phyloP scores from a whole-genome alignment of 768 basidiomycete species.

The Polyporus arcularius region DNA sequence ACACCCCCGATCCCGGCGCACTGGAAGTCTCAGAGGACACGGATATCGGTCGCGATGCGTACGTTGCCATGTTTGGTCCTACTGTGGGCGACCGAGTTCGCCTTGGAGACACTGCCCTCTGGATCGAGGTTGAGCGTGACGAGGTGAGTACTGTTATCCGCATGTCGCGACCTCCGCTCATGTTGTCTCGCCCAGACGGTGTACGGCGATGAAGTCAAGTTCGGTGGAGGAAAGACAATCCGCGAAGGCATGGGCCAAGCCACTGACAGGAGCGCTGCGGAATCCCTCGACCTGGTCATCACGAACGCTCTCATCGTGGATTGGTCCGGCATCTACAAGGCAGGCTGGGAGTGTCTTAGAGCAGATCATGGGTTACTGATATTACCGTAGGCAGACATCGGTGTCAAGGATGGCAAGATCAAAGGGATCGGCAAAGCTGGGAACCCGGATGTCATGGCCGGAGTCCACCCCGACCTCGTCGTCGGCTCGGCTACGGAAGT shows the following conservation, averaged over 20 bases:
- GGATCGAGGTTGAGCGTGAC: slow-evolving; percentile 92
- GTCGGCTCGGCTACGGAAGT: slow-evolving; percentile 94
- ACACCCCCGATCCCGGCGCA: slow-evolving; percentile 67
- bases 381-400: slow-evolving; percentile 83
- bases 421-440: slow-evolving; percentile 95
- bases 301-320: slow-evolving; percentile 95
- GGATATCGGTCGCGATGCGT: slow-evolving; percentile 66
- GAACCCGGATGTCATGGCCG: slow-evolving; percentile 91
- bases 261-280: slow-evolving; percentile 62
- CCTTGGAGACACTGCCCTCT: slow-evolving; percentile 86
- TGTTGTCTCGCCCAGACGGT: slow-evolving; percentile 51
- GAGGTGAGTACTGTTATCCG: slow-evolving; percentile 41
- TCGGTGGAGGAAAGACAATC: slow-evolving; percentile 94
- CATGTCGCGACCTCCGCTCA: background rate
- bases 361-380: background rate
- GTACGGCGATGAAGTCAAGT: slow-evolving; percentile 97
- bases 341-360: slow-evolving; percentile 25
- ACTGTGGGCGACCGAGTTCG: slow-evolving; percentile 88
- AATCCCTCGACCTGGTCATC: slow-evolving; percentile 88
- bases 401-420: slow-evolving; percentile 82
- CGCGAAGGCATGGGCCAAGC: slow-evolving; percentile 98
- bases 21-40: slow-evolving; percentile 51
- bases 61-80: slow-evolving; percentile 94
- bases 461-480: slow-evolving; percentile 68
- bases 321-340: slow-evolving; percentile 96